phyloP scores from a whole-genome alignment of 2,329 filamentous ascomycete genomes.

The Penicillium nordicum region DNA sequence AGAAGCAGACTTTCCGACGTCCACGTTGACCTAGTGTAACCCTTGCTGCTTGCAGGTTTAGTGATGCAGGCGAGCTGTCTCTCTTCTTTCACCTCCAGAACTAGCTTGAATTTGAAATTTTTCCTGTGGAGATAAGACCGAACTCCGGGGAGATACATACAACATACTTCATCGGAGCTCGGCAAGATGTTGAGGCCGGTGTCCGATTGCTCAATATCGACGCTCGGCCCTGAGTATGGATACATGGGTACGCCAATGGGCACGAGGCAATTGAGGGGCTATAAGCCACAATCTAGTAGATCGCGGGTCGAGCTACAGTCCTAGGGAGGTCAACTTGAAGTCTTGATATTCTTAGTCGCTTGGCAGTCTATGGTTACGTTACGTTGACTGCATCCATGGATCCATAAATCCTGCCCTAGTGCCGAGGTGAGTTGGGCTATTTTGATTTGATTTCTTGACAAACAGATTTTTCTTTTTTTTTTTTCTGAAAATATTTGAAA shows the following conservation, averaged over 20 bases:
- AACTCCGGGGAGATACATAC: not conserved
- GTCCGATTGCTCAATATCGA: not conserved
- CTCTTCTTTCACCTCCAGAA: not conserved
- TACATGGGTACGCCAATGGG: slow-evolving; percentile 2
- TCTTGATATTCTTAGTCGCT: slow-evolving; percentile 6
- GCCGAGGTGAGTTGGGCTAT: not conserved
- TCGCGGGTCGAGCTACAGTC: slow-evolving; percentile 4
- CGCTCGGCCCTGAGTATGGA: slow-evolving; percentile 1
- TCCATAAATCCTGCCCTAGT: not conserved
- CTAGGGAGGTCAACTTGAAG: not conserved
- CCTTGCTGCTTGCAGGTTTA: slow-evolving; percentile 6
- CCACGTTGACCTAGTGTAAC: slow-evolving; percentile 8
- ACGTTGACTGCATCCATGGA: not conserved
- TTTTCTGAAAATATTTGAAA: not conserved
- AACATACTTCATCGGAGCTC: not conserved
- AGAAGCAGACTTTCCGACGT: not conserved
- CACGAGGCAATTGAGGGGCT: slow-evolving; percentile 1
- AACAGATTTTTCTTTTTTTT: too few species aligned
- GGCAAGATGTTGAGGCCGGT: not conserved
- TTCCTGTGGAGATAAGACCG: not conserved
- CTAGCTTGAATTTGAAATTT: not conserved
- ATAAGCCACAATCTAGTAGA: slow-evolving; percentile 10
- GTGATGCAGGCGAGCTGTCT: not conserved
- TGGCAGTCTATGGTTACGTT: not conserved
- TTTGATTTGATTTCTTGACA: too few species aligned